These are phyloP conservation scores for Pelargonium fulgidum DNA, from an alignment of 441 rosid species.

Conservation along the genomic window DNA sequence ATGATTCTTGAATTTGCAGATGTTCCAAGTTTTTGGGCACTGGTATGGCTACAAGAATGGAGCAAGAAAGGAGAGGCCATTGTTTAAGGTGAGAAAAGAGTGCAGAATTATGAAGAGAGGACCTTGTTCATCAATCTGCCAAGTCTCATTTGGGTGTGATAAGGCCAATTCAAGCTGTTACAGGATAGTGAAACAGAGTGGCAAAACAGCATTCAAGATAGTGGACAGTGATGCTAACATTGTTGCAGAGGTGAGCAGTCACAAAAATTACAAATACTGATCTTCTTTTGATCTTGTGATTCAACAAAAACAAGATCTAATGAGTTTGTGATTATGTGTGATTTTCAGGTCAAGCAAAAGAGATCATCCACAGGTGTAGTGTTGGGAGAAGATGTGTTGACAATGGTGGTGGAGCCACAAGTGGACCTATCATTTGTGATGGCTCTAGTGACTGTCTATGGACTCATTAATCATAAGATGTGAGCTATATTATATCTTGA, in stretches of 20 bases:
- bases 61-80: conserved; percentile 2
- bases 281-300: not conserved
- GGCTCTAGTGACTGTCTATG: conserved; percentile 42
- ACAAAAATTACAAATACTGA: not conserved
- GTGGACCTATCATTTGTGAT: conserved; percentile 43
- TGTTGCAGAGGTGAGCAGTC: not conserved
- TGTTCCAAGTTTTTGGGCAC: not conserved
- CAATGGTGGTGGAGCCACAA: conserved; percentile 48
- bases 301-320: not conserved
- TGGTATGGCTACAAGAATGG: conserved; percentile 7
- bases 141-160: not conserved
- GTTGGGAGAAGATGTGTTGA: conserved; percentile 46
- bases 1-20: not conserved
- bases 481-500: conserved; percentile 12
- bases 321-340: not conserved
- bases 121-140: not conserved
- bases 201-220: not conserved
- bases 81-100: not conserved
- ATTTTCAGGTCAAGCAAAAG: conserved; percentile 40
- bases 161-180: not conserved
- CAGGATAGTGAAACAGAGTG: not conserved
- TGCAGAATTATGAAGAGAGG: not conserved
- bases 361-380: conserved; percentile 34
- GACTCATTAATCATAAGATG: conserved; percentile 34
- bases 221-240: not conserved